Evolutionary conservation across 345 rosid species (phyloP).

Genomic region (Arabidopsis arenosa): DNA sequence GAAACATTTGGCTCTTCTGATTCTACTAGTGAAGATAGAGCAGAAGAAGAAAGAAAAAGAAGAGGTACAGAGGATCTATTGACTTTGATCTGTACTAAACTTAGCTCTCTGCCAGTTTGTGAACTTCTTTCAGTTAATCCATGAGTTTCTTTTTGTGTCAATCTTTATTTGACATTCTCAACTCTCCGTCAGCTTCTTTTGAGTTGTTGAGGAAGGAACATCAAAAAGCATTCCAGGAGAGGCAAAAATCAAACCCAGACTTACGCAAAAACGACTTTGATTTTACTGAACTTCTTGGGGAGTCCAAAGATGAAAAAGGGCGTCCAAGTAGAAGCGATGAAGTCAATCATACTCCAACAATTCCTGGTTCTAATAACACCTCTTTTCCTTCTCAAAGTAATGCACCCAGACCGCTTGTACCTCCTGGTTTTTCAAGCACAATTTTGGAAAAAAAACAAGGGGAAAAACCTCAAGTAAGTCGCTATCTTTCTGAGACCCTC

Average conservation of each 20-base stretch:
- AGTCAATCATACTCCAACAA: conserved; percentile 45
- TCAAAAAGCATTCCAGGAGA: conserved; percentile 78
- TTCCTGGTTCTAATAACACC: conserved; percentile 47
- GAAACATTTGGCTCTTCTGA: conserved; percentile 98
- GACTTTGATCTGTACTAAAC: conserved; percentile 3
- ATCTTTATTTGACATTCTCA: conserved; percentile 36
- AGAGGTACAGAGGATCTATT: conserved; percentile 63
- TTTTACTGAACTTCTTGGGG: conserved; percentile 63
- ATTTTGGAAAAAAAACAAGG: conserved; percentile 57
- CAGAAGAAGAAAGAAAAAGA: conserved; percentile 96
- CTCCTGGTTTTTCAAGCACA: conserved; percentile 82
- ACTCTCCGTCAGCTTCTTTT: conserved; percentile 70
- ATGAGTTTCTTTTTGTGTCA: conserved; percentile 25
- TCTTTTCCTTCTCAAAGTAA: conserved; percentile 53
- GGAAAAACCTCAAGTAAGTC: conserved; percentile 52
- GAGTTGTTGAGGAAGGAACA: conserved; percentile 98
- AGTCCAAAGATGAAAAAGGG: conserved; percentile 66
- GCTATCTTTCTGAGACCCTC: conserved; percentile 57
- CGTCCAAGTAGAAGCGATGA: conserved; percentile 50
- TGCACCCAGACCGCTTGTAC: conserved; percentile 92
- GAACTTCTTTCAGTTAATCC: conserved; percentile 23
- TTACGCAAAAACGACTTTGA: conserved; percentile 68
- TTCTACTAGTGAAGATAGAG: conserved; percentile 74
- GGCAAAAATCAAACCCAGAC: conserved; percentile 69
- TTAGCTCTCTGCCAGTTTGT: conserved; percentile 35